Conservation (phyloP, 768 basidiomycete species). For the Kwoniella mangroviensis region DNA sequence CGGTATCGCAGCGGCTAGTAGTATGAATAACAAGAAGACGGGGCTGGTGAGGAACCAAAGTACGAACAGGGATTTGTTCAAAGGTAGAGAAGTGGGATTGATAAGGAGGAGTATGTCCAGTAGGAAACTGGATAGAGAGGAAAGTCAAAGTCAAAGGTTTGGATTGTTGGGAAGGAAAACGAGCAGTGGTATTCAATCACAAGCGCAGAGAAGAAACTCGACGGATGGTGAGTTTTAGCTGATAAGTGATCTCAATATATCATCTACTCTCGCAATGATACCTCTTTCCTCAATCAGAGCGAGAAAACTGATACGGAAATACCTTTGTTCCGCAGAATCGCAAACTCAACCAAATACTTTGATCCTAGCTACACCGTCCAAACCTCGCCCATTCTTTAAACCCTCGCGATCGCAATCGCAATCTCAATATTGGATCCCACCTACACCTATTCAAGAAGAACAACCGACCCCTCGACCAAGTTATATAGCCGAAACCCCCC, state of each 20-base stretch:
- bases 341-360: conserved; percentile 33
- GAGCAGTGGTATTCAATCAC: conserved; percentile 31
- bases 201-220: conserved; percentile 8
- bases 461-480: conserved; percentile 16
- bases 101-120: conserved; percentile 43
- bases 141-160: conserved; percentile 20
- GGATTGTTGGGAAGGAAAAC: conserved; percentile 46
- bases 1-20: not conserved
- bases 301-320: no score
- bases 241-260: not conserved
- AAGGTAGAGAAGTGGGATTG: conserved; percentile 52
- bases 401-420: conserved; percentile 8
- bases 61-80: conserved; percentile 52
- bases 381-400: conserved; percentile 35
- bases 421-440: conserved; percentile 17
- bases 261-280: not conserved
- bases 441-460: conserved; percentile 46
- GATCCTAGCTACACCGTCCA: conserved; percentile 52
- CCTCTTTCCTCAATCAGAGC: not conserved
- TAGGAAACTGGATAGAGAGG: conserved; percentile 10
- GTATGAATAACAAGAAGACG: not conserved
- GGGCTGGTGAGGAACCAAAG: conserved; percentile 17
- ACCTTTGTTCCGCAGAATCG: not conserved
- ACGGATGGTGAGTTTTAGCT: conserved; percentile 19
- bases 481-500: conserved; percentile 40